Conservation (phyloP, 352 stramenopile genomes). For the Pythium coloratum region DNA sequence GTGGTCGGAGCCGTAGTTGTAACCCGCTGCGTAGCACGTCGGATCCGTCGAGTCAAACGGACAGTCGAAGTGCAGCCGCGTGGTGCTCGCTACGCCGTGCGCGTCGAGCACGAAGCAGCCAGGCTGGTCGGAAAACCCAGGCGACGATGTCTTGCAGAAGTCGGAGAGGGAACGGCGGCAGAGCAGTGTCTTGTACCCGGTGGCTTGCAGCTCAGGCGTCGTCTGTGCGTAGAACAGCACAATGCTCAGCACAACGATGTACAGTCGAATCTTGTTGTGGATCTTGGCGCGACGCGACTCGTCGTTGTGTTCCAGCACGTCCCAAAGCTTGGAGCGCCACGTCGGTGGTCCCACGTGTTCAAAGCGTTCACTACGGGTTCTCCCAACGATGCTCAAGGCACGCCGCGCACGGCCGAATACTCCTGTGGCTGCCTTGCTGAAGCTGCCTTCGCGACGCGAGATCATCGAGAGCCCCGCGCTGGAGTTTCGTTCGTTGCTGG, state of each 20-base stretch:
- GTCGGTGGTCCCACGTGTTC: conserved; percentile 29
- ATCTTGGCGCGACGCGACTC: conserved; percentile 23
- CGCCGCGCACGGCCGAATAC: conserved; percentile 34
- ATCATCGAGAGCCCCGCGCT: conserved; percentile 9
- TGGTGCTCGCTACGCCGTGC: conserved; percentile 26
- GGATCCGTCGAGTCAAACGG: conserved; percentile 3
- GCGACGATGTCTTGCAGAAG: conserved; percentile 31
- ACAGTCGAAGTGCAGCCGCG: conserved; percentile 51
- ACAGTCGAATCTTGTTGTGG: conserved; percentile 37
- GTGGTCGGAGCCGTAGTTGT: conserved; percentile 58
- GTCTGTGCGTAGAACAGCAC: conserved; percentile 57
- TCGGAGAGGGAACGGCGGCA: conserved; percentile 42
- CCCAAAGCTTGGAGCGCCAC: conserved; percentile 40
- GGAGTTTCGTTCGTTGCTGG: background rate
- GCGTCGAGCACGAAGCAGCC: conserved; percentile 54
- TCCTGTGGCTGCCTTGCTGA: conserved; percentile 11
- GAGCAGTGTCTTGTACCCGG: conserved; percentile 35
- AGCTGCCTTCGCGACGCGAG: conserved; percentile 15
- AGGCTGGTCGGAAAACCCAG: conserved; percentile 25
- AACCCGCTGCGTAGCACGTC: conserved; percentile 44
- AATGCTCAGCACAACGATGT: conserved; percentile 43
- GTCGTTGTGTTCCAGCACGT: conserved; percentile 49
- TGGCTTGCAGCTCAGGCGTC: conserved; percentile 50
- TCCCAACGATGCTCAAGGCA: conserved; percentile 22
- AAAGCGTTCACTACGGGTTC: conserved; percentile 25